Evolutionary conservation across 2,329 filamentous ascomycete species (phyloP), one percentile per base, ranked within the genome.

Genomic region (Fulvia fulva): DNA sequence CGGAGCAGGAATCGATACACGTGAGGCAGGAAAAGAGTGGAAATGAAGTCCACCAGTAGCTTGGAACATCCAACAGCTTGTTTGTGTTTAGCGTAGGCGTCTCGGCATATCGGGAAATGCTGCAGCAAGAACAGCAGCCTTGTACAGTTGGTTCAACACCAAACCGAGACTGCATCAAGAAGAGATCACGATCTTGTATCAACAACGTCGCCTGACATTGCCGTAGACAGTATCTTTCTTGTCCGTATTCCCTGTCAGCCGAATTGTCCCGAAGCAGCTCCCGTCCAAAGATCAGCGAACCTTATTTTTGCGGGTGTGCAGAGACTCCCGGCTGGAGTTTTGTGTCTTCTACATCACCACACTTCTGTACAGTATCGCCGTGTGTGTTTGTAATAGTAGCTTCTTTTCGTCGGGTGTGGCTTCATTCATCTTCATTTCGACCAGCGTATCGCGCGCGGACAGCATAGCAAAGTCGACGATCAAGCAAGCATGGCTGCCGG

Each of bases 401-500:
- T 50, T 50, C 47, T 7, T 50, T 50, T 50, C 47, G 16, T 50
- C 47, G 12, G 47, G n/a, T 28, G 23, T 28, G 30, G 47, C 23
- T 50, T 28, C 47, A 50, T 21, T 32, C 22, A 11, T 30, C 47
- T 50, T 50, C 47, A 16, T 50, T 50, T 50, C 47, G 12, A 50
- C 26, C 26, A 19, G 25, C n/a, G 9, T 16, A 28, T 28, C n/a
- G 47, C 26, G 47, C 26, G 14, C 8, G 21, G 3, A n/a, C 23
- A 50, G 23, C 26, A 32, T 32, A 50, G 9, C 47, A 12, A 47
- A 12, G 19, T 23, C 21, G 44, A 47, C 23, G 26, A 28, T 50
- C n/a, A 32, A 28, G 44, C 44, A 50, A 56, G 54, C 47, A 57
- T 57, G 55, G 55, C 55, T 53, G 51, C 55, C 44, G 30, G 50